These are phyloP conservation scores for Aspergillus incahuasiensis DNA, from an alignment of 495 filamentous ascomycete species.

Conservation along the genomic window DNA sequence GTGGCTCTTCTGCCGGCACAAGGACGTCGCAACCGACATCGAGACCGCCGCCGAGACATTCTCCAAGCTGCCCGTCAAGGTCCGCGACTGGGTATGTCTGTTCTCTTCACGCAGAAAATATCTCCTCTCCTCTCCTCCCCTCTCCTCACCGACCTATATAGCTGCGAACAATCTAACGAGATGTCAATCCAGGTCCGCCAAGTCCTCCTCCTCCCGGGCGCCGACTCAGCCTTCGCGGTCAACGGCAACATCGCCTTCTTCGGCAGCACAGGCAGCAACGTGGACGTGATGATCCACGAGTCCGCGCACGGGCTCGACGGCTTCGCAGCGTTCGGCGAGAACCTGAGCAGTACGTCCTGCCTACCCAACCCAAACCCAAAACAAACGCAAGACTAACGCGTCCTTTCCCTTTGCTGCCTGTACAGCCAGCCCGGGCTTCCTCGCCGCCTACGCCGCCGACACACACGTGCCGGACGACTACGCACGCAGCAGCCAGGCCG, in stretches of 20 bases:
- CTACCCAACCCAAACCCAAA: not conserved
- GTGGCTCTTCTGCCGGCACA: constrained; percentile 10
- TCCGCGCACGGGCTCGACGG: not conserved
- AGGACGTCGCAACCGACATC: not conserved
- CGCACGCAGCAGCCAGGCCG: constrained; percentile 5
- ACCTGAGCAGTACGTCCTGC: not conserved
- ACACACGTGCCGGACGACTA: constrained; percentile 8
- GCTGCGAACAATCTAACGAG: too few species aligned
- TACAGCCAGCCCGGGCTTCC: not conserved
- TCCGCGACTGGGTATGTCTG: constrained; percentile 1
- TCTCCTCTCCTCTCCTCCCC: too few species aligned
- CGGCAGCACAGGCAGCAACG: constrained; percentile 1
- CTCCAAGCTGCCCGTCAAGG: not conserved
- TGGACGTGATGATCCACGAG: constrained; percentile 8
- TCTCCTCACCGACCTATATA: too few species aligned
- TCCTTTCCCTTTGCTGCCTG: too few species aligned
- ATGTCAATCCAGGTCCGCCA: constrained; percentile 7
- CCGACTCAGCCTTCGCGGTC: constrained; percentile 1
- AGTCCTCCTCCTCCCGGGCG: constrained; percentile 2
- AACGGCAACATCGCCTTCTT: constrained; percentile 12
- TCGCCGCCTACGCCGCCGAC: constrained; percentile 2
- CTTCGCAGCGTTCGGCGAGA: constrained; percentile 1
- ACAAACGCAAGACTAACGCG: not conserved
- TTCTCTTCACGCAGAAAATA: not conserved
- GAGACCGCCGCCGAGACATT: not conserved